Evolutionary conservation across 2,329 filamentous ascomycete genomes (phyloP).

Genomic region (Fusarium musae): DNA sequence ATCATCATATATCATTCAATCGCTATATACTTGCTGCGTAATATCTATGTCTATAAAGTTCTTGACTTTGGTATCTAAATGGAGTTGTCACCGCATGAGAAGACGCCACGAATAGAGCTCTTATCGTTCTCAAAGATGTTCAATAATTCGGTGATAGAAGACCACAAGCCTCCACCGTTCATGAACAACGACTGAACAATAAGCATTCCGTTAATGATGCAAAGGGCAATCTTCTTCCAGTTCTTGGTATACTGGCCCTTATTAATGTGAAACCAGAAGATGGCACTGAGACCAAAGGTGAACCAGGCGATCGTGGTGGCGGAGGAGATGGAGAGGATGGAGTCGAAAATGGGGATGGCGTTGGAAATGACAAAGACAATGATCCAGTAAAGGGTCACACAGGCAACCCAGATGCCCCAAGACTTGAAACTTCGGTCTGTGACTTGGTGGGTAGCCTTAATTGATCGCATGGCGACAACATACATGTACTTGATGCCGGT

Average conservation of each 20-base stretch:
- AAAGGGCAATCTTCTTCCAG: constrained; percentile 37
- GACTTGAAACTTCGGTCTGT: constrained; percentile 48
- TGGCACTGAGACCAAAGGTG: constrained; percentile 49
- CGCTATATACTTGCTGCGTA: constrained; percentile 1
- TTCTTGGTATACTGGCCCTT: constrained; percentile 35
- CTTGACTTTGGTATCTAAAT: neutral
- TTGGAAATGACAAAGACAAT: constrained; percentile 49
- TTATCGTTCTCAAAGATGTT: constrained; percentile 43
- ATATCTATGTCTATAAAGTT: neutral
- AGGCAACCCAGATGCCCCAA: constrained; percentile 50
- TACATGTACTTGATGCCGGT: constrained; percentile 50
- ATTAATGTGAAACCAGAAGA: constrained; percentile 51
- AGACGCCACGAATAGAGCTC: constrained; percentile 44
- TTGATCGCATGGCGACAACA: constrained; percentile 46
- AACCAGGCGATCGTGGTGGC: constrained; percentile 52
- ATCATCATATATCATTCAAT: constrained; percentile 13
- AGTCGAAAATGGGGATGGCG: constrained; percentile 52
- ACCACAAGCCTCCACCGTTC: constrained; percentile 50
- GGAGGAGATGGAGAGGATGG: constrained; percentile 50
- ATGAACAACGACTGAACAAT: constrained; percentile 49
- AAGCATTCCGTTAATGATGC: constrained; percentile 43
- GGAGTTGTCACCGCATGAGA: constrained; percentile 50
- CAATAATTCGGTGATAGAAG: constrained; percentile 45
- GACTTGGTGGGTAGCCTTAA: constrained; percentile 47
- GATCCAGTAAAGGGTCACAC: constrained; percentile 48